Evolutionary conservation across 352 stramenopile genomes (phyloP).

Genomic region (Phytopythium aichiense): DNA sequence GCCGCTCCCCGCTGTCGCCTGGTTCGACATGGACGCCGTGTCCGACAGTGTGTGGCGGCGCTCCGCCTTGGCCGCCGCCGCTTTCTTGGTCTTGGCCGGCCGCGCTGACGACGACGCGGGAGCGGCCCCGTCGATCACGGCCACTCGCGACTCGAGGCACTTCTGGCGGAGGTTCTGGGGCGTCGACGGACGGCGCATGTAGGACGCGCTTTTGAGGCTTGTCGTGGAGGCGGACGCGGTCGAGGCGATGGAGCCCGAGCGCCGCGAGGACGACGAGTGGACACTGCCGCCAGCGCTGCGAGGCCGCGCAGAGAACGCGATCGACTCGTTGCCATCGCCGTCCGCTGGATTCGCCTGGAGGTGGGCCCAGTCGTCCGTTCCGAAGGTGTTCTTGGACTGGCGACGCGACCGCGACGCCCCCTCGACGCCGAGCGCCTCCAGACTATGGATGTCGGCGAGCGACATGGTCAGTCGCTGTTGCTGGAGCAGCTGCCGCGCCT

Average conservation of each 20-base stretch:
- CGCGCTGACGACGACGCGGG: slow-evolving; percentile 5
- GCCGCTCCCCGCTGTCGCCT: slow-evolving; percentile 5
- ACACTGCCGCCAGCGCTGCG: slow-evolving; percentile 51
- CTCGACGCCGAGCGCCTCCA: slow-evolving; percentile 21
- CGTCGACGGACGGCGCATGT: slow-evolving; percentile 53
- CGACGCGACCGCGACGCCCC: neutral
- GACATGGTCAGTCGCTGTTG: slow-evolving; percentile 29
- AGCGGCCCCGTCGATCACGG: slow-evolving; percentile 13
- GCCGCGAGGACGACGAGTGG: slow-evolving; percentile 17
- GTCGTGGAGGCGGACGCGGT: slow-evolving; percentile 18
- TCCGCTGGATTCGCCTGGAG: neutral
- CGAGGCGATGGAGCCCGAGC: slow-evolving; percentile 11
- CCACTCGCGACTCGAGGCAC: slow-evolving; percentile 52
- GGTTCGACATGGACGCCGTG: slow-evolving; percentile 6
- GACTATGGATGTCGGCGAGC: slow-evolving; percentile 31
- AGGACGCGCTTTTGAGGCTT: slow-evolving; percentile 46
- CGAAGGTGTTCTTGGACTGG: neutral
- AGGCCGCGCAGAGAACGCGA: slow-evolving; percentile 20
- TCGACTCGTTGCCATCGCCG: slow-evolving; percentile 5
- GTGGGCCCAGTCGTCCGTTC: neutral
- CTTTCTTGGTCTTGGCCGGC: slow-evolving; percentile 4
- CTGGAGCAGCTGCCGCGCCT: slow-evolving; percentile 10
- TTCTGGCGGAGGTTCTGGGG: slow-evolving; percentile 64
- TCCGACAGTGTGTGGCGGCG: slow-evolving; percentile 43
- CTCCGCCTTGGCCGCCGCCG: slow-evolving; percentile 5